Base-by-base conservation (phyloP, 805 yeast species). In the Starmerella etchellsii region DNA sequence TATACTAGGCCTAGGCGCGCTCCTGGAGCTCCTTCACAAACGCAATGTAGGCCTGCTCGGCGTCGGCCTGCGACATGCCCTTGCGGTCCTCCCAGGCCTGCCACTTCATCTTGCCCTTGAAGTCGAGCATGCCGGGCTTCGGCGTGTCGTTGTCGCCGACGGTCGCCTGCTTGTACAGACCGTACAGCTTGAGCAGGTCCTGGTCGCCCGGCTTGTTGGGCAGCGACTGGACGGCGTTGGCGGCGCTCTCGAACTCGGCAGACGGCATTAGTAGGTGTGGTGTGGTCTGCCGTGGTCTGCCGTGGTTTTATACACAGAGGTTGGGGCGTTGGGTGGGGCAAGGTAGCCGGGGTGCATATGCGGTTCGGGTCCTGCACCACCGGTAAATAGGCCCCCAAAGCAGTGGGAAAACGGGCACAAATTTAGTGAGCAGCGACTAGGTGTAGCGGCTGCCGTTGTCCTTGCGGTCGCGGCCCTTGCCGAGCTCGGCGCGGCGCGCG, bases 91-190 rank as follows among this genome's bases (percentile, higher is more conserved):
- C 78, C 97, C 97, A 91, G 8, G 97, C 73, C 60, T 87, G 88
- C 97, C 97, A 91, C 71, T 91, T 91, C 74, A 82, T 81, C 66
- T 93, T 85, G 53, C 88, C 96, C 68, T 81, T 84, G 67, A 91
- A 72, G 66, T 85, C 94, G 62, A 91, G 83, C 44, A 81, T 65
- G 49, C 95, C 91, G 40, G 98, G 98, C 68, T 83, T 82, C 41
- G 71, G 68, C 47, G 94, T 81, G 54, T 59, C 63, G 73, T 84
- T 84, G 72, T 91, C 98, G 51, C 98, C 98, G 42, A 78, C 80
- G 27, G 96, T 88, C 54, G 97, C 94, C 69, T 91, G 98, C 67
- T 91, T 91, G 79, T 71, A 91, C 55, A 91, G 71, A 36, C 88
- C 96, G 68, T 91, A 91, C 55, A 91, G 70, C 62, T 78, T 66